These are phyloP conservation scores for Elaphomyces granulatus DNA, from an alignment of 495 filamentous ascomycete species.

Conservation along the genomic window DNA sequence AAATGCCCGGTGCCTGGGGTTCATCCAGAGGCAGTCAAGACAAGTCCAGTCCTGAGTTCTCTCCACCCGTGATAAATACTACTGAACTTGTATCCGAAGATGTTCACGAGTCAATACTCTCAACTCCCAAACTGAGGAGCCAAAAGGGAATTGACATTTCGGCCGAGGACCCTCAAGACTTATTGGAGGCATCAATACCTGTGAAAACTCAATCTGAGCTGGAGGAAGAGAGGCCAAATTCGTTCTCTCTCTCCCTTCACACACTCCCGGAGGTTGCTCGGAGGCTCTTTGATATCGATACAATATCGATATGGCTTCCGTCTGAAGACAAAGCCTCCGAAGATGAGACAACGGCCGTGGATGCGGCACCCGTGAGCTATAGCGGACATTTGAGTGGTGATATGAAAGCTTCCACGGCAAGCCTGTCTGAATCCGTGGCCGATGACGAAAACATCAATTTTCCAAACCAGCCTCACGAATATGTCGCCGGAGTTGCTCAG, in stretches of 20 bases:
- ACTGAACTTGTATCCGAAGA: neutral
- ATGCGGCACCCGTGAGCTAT: constrained; percentile 3
- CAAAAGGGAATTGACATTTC: neutral
- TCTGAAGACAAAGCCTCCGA: constrained; percentile 8
- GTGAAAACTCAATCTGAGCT: constrained; percentile 5
- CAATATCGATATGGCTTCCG: constrained; percentile 24
- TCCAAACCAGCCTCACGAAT: constrained; percentile 12
- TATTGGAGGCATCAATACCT: constrained; percentile 3
- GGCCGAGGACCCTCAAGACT: neutral
- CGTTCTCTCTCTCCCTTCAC: constrained; percentile 9
- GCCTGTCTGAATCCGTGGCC: constrained; percentile 10
- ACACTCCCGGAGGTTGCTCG: constrained; percentile 19
- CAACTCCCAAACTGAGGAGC: neutral
- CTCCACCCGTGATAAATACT: neutral
- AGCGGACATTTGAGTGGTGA: constrained; percentile 9
- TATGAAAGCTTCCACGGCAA: constrained; percentile 12
- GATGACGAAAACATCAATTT: constrained; percentile 16
- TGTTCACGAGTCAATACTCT: neutral
- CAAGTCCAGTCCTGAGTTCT: neutral
- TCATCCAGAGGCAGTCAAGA: constrained; percentile 12
- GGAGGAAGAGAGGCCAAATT: constrained; percentile 11
- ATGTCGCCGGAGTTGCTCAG: constrained; percentile 8
- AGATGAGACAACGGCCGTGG: constrained; percentile 3
- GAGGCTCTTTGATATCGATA: constrained; percentile 22
- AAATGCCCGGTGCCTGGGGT: constrained; percentile 50